Percentiles rank a stretch among this genome's conserved stretches.
phyloP scores from a whole-genome alignment of 352 stramenopile genomes.

The Phytophthora crassamura region DNA sequence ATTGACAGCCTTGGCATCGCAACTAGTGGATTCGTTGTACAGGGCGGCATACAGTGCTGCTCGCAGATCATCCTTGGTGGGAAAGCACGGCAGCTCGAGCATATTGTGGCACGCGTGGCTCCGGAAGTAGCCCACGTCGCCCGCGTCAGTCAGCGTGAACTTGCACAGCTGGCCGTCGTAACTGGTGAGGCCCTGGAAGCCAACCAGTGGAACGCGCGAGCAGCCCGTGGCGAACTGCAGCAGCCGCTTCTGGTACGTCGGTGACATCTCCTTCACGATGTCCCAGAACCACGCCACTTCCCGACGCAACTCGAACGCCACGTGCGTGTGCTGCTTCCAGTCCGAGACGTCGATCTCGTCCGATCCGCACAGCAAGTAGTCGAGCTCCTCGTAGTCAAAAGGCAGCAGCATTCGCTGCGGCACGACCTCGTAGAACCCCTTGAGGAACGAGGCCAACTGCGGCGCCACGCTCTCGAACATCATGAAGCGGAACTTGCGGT shows the following conservation, averaged over 20 bases:
- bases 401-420: slow-evolving; percentile 92
- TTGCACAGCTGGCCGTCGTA: slow-evolving; percentile 72
- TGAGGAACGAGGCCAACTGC: slow-evolving; percentile 91
- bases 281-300: slow-evolving; percentile 56
- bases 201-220: slow-evolving; percentile 67
- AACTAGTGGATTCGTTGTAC: slow-evolving; percentile 40
- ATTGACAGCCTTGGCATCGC: slow-evolving; percentile 9
- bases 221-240: slow-evolving; percentile 86
- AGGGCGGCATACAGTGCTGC: slow-evolving; percentile 54
- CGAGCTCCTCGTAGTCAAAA: slow-evolving; percentile 97
- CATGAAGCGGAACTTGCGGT: slow-evolving; percentile 94
- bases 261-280: slow-evolving; percentile 89
- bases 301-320: slow-evolving; percentile 33
- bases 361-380: slow-evolving; percentile 95
- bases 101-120: slow-evolving; percentile 77
- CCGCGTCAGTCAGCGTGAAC: slow-evolving; percentile 58
- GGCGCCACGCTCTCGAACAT: slow-evolving; percentile 93
- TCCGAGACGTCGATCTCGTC: slow-evolving; percentile 94
- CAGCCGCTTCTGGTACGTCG: slow-evolving; percentile 61
- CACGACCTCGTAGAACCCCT: slow-evolving; percentile 97
- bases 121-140: slow-evolving; percentile 38
- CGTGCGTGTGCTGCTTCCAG: slow-evolving; percentile 88
- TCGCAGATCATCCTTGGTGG: slow-evolving; percentile 79
- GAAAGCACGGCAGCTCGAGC: slow-evolving; percentile 95
- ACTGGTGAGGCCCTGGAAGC: slow-evolving; percentile 70